phyloP scores from a whole-genome alignment of 495 filamentous ascomycete species.

The Tuber calosporum region DNA sequence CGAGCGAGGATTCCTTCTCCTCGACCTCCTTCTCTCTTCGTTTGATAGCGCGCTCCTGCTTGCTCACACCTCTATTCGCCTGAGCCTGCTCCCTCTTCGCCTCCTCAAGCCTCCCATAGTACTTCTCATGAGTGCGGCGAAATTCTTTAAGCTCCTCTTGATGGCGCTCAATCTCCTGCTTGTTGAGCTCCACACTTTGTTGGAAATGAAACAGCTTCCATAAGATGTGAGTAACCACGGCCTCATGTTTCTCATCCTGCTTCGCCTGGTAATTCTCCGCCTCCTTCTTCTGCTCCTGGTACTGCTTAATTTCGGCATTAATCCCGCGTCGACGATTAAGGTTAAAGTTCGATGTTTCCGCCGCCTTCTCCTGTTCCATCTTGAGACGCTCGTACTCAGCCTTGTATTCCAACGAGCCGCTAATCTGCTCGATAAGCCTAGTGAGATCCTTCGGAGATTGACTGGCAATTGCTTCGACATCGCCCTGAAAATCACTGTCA shows the following conservation, averaged over 20 bases:
- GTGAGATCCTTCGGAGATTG: constrained; percentile 93
- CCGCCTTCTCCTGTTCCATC: constrained; percentile 72
- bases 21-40: constrained; percentile 83
- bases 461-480: constrained; percentile 95
- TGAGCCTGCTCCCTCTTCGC: constrained; percentile 80
- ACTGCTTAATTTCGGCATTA: constrained; percentile 96
- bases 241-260: constrained; percentile 79
- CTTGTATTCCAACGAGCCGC: constrained; percentile 91
- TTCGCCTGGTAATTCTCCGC: constrained; percentile 86
- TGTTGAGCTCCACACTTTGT: constrained; percentile 82
- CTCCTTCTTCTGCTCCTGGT: constrained; percentile 93
- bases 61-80: constrained; percentile 68
- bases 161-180: constrained; percentile 81
- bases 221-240: constrained; percentile 85
- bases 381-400: constrained; percentile 87
- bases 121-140: constrained; percentile 76
- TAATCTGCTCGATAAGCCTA: constrained; percentile 92
- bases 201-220: constrained; percentile 99
- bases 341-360: constrained; percentile 78
- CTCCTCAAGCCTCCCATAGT: constrained; percentile 70
- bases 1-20: constrained; percentile 70
- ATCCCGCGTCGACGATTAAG: constrained; percentile 83
- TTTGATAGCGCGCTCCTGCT: constrained; percentile 73
- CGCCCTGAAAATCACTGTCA: constrained; percentile 48
- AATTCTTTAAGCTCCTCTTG: constrained; percentile 95